Percentiles rank a stretch among this genome's conserved stretches.
Conservation (phyloP, 1,284 basidiomycete species). For the Bjerkandera adusta region DNA sequence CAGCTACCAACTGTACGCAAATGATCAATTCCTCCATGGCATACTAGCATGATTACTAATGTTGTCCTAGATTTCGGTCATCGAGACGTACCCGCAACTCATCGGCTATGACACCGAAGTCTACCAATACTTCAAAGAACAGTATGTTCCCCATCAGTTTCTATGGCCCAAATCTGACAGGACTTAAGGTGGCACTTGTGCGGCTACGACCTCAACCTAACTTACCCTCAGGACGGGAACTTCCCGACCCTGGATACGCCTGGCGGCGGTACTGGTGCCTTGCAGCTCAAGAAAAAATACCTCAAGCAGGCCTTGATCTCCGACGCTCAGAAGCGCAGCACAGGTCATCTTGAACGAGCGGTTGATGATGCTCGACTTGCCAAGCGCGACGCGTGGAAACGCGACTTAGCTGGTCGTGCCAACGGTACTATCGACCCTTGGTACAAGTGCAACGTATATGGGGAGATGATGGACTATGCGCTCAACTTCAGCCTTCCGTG, state of each 20-base stretch:
- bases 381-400: constrained; percentile 15
- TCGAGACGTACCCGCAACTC: constrained; percentile 72
- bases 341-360: not conserved
- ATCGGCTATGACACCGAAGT: constrained; percentile 67
- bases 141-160: too few relatives aligned
- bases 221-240: constrained; percentile 55
- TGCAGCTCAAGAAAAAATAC: not conserved
- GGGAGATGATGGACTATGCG: constrained; percentile 30
- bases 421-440: constrained; percentile 28
- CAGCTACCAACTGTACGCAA: constrained; percentile 50
- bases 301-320: constrained; percentile 2
- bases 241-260: constrained; percentile 37
- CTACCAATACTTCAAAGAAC: constrained; percentile 63
- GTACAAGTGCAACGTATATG: constrained; percentile 28
- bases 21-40: not conserved
- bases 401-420: constrained; percentile 18
- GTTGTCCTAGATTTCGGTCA: constrained; percentile 42
- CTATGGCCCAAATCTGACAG: not conserved
- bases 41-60: not conserved
- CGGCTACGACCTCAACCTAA: constrained; percentile 57
- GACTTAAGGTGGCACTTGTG: constrained; percentile 30
- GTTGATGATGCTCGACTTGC: not conserved
- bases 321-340: not conserved
- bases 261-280: not conserved
- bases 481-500: constrained; percentile 30